Base-by-base conservation (phyloP, 108 stramenopile genomes). In the Stephanodiscus minutulus region DNA sequence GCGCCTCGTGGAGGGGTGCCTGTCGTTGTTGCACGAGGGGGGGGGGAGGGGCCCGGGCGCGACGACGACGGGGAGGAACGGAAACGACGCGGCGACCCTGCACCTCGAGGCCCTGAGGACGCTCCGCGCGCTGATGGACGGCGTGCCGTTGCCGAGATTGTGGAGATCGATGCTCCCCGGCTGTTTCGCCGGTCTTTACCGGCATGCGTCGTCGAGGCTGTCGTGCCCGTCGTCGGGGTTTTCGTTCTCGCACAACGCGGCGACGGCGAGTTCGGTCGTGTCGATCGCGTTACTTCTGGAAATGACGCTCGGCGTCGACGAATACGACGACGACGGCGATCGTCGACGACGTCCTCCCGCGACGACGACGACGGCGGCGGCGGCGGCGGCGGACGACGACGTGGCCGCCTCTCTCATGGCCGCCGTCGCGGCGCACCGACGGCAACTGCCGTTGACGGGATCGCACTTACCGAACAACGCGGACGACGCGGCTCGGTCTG, bases 131-230 rank as follows among this genome's bases (percentile, higher is more conserved):
- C 37, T 80, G 3, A 20, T 83, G 79, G 28, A 33, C 25, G 33
- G 63, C 46, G 31, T 83, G 20, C 70, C 78, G 37, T 25, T 47
- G 15, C 36, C 27, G 17, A 49, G 59, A n/a, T 35, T 76, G 50
- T 83, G 82, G 82, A 75, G 63, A 15, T 58, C 69, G 5, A 52
- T 83, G 25, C 44, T 83, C 2, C 82, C 82, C 3, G 82, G 82
- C 15, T 79, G 74, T 39, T 82, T 77, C 69, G 82, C 82, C 39
- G 67, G 71, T 7, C 69, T 68, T 50, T 72, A 66, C 55, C 73
- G 64, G 18, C 47, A 41, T 4, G 66, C 76, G 15, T 68, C 64
- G 59, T 49, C 56, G 60, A 60, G 35, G 7, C 39, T 60, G 2
- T 39, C 5, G 21, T 66, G 71, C 43, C 55, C 49, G 20, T 81